phyloP scores from a whole-genome alignment of 257 asterid genomes.

The Solanum tarapatanum region DNA sequence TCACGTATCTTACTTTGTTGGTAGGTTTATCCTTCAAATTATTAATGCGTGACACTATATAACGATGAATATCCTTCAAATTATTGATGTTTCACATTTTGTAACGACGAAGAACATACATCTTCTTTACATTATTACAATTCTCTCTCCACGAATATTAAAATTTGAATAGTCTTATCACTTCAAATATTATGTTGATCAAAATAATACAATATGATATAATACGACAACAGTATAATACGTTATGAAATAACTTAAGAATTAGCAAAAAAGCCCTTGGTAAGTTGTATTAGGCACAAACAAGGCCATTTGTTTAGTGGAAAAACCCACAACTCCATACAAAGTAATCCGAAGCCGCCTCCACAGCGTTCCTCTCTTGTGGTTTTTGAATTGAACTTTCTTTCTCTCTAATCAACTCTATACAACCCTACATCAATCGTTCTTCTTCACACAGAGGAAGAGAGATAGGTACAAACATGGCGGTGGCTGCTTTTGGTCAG shows the following conservation, averaged over 20 bases:
- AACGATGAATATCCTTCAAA: accelerated
- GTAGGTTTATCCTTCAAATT: no score
- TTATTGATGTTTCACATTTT: no score
- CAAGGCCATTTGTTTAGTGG: background rate
- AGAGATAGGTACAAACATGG: constrained; percentile 11
- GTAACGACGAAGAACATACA: background rate
- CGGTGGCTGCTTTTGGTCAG: constrained; percentile 39
- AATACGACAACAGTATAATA: no score
- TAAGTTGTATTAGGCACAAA: background rate
- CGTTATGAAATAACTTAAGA: no score
- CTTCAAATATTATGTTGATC: no score
- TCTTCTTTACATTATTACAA: background rate
- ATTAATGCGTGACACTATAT: no score
- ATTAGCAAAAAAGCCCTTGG: background rate
- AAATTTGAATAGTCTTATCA: background rate
- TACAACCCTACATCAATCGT: background rate
- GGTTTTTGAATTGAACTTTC: background rate
- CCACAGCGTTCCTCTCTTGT: background rate
- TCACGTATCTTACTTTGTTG: no score
- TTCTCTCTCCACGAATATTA: background rate
- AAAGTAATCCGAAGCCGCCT: background rate
- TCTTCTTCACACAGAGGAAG: background rate
- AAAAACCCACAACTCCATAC: background rate
- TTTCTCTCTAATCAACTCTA: background rate
- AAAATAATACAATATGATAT: no score